phyloP scores from a whole-genome alignment of 176 grass and related monocot genomes.

The Pharus latifolius region DNA sequence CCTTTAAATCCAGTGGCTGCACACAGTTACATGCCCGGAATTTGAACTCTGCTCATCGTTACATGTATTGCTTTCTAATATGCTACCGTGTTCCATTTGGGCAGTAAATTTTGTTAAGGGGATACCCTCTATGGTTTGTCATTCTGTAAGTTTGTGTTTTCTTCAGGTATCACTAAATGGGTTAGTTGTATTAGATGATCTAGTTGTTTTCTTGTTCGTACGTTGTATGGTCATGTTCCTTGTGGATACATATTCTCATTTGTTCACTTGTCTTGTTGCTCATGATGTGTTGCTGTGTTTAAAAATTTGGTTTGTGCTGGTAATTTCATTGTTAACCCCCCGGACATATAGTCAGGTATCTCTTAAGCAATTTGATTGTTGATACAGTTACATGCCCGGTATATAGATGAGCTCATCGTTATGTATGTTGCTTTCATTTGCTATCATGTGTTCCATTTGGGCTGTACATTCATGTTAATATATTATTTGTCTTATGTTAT shows the following conservation, averaged over 20 bases:
- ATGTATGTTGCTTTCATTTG: slow-evolving; percentile 2
- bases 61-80: slow-evolving; percentile 21
- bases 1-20: slow-evolving; percentile 14
- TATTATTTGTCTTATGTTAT: background rate
- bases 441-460: slow-evolving; percentile 51
- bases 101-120: slow-evolving; percentile 25
- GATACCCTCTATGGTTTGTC: too few relatives aligned
- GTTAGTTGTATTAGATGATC: too few relatives aligned
- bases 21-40: slow-evolving; percentile 49
- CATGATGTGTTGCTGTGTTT: too few relatives aligned
- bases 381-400: slow-evolving; percentile 45
- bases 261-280: too few relatives aligned
- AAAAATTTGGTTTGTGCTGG: background rate
- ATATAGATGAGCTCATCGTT: slow-evolving; percentile 20
- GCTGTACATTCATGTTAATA: background rate
- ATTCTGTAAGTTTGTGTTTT: background rate
- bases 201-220: too few relatives aligned
- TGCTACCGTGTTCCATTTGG: slow-evolving; percentile 54
- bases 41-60: slow-evolving; percentile 38
- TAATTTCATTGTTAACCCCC: too few relatives aligned
- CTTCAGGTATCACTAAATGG: too few relatives aligned
- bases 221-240: too few relatives aligned
- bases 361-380: slow-evolving; percentile 13
- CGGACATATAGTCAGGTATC: slow-evolving; percentile 40
- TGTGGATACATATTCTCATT: too few relatives aligned